Percentiles rank a stretch among this genome's conserved stretches.
phyloP scores from a whole-genome alignment of 1,139 yeast genomes.

The Hyphopichia fennica region DNA sequence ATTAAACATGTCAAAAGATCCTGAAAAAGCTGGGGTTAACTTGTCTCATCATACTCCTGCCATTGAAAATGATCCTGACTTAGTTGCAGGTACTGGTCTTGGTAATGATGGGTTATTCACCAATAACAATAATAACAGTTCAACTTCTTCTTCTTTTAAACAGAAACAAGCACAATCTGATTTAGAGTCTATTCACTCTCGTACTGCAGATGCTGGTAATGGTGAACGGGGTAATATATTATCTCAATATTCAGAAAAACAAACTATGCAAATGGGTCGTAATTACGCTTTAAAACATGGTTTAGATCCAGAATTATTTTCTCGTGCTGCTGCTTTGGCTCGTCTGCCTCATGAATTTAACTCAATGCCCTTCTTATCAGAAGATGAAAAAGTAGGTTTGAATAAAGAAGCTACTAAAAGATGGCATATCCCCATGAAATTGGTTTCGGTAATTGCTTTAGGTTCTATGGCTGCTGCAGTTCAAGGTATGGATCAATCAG shows the following conservation, averaged over 20 bases:
- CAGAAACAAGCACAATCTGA: constrained; percentile 16
- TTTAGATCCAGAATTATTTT: constrained; percentile 66
- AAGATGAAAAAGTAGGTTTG: constrained; percentile 59
- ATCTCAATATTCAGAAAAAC: constrained; percentile 60
- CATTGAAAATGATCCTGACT: constrained; percentile 3
- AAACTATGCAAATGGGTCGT: constrained; percentile 71
- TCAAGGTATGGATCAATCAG: constrained; percentile 84
- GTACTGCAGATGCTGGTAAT: constrained; percentile 19
- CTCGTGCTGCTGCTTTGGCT: constrained; percentile 76
- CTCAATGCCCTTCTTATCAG: constrained; percentile 55
- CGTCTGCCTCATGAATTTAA: constrained; percentile 61
- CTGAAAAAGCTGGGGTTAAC: constrained; percentile 1
- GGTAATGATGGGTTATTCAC: constrained; percentile 19
- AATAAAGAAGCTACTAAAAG: constrained; percentile 58
- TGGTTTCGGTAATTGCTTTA: constrained; percentile 64
- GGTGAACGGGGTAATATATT: constrained; percentile 57
- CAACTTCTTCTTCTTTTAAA: constrained; percentile 19
- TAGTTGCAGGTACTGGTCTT: constrained; percentile 3
- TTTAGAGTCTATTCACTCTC: constrained; percentile 23
- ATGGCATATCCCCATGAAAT: constrained; percentile 63
- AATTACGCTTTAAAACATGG: constrained; percentile 62
- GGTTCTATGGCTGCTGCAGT: constrained; percentile 84
- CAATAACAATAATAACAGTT: constrained; percentile 13
- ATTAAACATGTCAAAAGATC: constrained; percentile 1
- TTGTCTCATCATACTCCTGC: constrained; percentile 1